Percentiles rank a stretch among this genome's conserved stretches.
These are phyloP conservation scores for Penicillium vulpinum DNA, from an alignment of 2,329 filamentous ascomycete genomes.

Conservation along the genomic window DNA sequence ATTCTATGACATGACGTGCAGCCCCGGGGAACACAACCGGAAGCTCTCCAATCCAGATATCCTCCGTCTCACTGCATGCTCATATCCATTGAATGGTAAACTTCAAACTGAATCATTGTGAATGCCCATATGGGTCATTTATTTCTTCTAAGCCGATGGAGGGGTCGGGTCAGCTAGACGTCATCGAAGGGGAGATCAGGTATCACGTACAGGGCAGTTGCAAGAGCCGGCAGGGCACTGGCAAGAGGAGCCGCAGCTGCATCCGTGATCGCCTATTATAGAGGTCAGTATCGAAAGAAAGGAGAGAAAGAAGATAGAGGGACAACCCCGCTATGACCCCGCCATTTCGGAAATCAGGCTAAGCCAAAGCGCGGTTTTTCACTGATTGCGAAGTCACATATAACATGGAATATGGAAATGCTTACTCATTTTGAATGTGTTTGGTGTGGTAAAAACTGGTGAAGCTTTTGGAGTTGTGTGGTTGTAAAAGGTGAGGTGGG, in stretches of 20 bases:
- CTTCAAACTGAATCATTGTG: background rate
- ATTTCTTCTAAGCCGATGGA: constrained; percentile 18
- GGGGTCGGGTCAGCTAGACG: constrained; percentile 8
- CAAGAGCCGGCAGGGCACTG: constrained; percentile 43
- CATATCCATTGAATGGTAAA: background rate
- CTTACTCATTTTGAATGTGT: constrained; percentile 30
- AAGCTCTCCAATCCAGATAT: background rate
- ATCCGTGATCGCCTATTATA: constrained; percentile 37
- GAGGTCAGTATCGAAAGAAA: constrained; percentile 13
- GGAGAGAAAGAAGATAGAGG: constrained; percentile 1
- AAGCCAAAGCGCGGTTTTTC: background rate
- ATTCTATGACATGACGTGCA: constrained; percentile 5
- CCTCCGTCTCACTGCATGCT: constrained; percentile 1
- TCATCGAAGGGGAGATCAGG: background rate
- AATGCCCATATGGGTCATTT: constrained; percentile 12
- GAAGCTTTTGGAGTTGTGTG: constrained; percentile 3
- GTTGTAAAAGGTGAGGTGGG: constrained; percentile 7
- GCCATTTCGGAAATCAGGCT: constrained; percentile 11
- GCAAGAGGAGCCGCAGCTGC: constrained; percentile 45
- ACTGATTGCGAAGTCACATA: background rate
- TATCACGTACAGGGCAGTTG: constrained; percentile 42
- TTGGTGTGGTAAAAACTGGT: constrained; percentile 7
- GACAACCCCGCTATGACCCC: constrained; percentile 24
- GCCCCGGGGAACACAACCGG: background rate
- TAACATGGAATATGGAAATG: background rate